A percentile compares a stretch with the other conserved stretches of the same genome.
These are phyloP conservation scores for Dendrothele bispora DNA, from an alignment of 768 basidiomycete genomes.

Conservation along the genomic window DNA sequence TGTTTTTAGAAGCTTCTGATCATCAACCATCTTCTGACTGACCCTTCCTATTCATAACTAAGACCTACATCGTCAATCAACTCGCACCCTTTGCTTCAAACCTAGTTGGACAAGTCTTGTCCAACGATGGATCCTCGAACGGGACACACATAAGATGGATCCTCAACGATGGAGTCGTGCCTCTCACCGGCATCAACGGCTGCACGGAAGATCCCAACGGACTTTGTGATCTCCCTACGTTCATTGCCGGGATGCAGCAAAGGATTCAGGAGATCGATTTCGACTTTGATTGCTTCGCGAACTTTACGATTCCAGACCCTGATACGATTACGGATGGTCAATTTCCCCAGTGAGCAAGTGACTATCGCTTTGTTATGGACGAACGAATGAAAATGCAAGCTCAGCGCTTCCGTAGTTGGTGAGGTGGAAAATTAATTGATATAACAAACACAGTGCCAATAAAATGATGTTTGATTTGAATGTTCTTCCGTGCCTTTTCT, in stretches of 20 bases:
- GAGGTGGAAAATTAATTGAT: no score
- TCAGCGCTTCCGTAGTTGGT: no score
- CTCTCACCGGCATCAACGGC: slow-evolving; percentile 62
- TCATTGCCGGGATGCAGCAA: slow-evolving; percentile 57
- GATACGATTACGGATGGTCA: slow-evolving; percentile 40
- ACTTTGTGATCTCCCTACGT: slow-evolving; percentile 58
- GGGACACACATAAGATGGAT: slow-evolving; percentile 61
- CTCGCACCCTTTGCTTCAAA: slow-evolving; percentile 35
- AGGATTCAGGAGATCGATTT: slow-evolving; percentile 62
- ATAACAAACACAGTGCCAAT: no score
- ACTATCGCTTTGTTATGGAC: no score
- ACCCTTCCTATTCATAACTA: slow-evolving; percentile 41
- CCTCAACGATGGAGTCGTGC: slow-evolving; percentile 73
- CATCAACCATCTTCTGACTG: slow-evolving; percentile 19
- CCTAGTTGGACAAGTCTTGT: slow-evolving; percentile 47
- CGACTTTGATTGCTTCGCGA: slow-evolving; percentile 57
- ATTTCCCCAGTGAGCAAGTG: slow-evolving; percentile 18
- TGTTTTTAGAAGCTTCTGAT: slow-evolving; percentile 54
- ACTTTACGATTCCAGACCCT: slow-evolving; percentile 42
- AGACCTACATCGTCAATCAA: slow-evolving; percentile 31
- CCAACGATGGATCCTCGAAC: slow-evolving; percentile 28
- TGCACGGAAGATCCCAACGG: slow-evolving; percentile 59
- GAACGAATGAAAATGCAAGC: no score
- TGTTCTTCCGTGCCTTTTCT: no score
- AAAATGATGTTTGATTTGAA: no score